Conservation (phyloP, 805 yeast genomes). For the Monosporozyma solicola region DNA sequence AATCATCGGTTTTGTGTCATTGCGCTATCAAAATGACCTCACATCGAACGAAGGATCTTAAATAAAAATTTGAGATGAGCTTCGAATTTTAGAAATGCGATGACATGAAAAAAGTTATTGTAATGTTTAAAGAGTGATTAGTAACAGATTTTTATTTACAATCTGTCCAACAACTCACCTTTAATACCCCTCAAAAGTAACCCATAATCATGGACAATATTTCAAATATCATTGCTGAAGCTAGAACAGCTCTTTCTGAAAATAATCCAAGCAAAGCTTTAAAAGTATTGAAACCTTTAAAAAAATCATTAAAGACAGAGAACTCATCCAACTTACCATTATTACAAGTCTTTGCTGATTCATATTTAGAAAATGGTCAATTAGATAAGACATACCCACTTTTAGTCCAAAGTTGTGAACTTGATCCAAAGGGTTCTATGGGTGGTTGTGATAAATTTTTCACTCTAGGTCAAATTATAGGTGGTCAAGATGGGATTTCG, state of each 20-base stretch:
- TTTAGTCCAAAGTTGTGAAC: constrained; percentile 48
- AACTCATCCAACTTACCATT: constrained; percentile 33
- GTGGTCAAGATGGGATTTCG: constrained; percentile 66
- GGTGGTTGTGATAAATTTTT: constrained; percentile 75
- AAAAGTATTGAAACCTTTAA: constrained; percentile 28
- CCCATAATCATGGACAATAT: not conserved
- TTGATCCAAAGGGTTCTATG: constrained; percentile 55
- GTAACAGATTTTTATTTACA: not conserved
- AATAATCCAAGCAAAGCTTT: constrained; percentile 30
- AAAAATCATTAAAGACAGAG: constrained; percentile 17
- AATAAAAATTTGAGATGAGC: constrained; percentile 4
- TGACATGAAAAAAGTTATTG: not conserved
- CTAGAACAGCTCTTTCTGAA: constrained; percentile 17
- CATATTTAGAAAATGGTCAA: constrained; percentile 68
- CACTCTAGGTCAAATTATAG: constrained; percentile 83
- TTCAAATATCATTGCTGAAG: constrained; percentile 9
- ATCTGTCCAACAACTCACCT: not conserved
- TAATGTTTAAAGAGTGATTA: not conserved
- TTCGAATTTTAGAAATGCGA: not conserved
- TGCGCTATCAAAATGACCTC: not conserved
- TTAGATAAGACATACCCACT: constrained; percentile 68
- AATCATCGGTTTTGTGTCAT: not conserved
- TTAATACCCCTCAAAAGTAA: not conserved
- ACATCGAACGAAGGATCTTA: not conserved
- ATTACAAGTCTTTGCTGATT: constrained; percentile 61